phyloP scores from a whole-genome alignment of 2,329 filamentous ascomycete genomes.

The Elsinoe batatas region DNA sequence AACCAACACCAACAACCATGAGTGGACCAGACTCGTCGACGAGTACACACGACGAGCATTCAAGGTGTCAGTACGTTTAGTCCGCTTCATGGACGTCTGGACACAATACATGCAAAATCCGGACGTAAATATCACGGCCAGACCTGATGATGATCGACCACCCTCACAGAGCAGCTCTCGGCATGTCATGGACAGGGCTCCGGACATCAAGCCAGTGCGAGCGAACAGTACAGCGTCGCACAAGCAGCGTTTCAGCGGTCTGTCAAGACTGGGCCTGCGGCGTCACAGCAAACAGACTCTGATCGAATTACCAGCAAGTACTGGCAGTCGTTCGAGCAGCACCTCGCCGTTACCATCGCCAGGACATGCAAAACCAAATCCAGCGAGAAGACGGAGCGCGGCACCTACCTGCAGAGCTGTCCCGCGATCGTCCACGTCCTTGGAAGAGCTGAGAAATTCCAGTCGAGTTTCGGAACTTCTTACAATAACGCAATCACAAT shows the following conservation, averaged over 20 bases:
- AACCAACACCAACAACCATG: slow-evolving; percentile 41
- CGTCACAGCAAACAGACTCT: slow-evolving; percentile 2
- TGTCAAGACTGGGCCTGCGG: not conserved
- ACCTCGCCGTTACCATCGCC: not conserved
- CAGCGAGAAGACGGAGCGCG: not conserved
- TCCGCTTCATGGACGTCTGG: slow-evolving; percentile 80
- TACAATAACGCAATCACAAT: slow-evolving; percentile 70
- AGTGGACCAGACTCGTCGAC: slow-evolving; percentile 69
- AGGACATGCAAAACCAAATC: not conserved
- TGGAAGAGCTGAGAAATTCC: slow-evolving; percentile 1
- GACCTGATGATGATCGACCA: not conserved
- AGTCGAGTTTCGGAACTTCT: slow-evolving; percentile 78
- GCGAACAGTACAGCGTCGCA: not conserved
- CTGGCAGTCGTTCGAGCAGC: not conserved
- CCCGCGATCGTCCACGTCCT: not conserved
- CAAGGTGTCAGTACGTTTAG: slow-evolving; percentile 82
- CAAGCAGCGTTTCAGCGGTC: not conserved
- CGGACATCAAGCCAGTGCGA: not conserved
- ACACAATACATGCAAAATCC: slow-evolving; percentile 36
- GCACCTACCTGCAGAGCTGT: not conserved
- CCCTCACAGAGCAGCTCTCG: slow-evolving; percentile 5
- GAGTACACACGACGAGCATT: slow-evolving; percentile 92
- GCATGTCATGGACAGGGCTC: not conserved
- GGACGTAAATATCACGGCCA: not conserved
- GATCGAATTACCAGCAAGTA: not conserved